phyloP scores from a whole-genome alignment of 176 grass and related monocot genomes.

The Oryza brachyantha region DNA sequence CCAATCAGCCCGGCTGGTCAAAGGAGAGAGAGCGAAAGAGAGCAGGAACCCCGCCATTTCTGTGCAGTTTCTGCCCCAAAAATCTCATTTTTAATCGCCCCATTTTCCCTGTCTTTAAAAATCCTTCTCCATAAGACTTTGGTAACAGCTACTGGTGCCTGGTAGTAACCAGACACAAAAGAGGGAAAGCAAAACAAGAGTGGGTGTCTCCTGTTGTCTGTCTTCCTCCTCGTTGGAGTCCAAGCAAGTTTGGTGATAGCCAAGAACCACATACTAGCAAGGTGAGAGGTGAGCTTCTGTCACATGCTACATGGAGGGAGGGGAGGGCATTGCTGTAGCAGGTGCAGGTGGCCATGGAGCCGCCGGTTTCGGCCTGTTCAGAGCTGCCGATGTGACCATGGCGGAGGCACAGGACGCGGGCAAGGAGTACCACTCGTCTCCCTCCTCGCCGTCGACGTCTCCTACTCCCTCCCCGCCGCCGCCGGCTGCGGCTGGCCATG shows the following conservation, averaged over 20 bases:
- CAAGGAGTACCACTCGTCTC: slow-evolving; percentile 36
- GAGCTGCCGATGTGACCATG: slow-evolving; percentile 16
- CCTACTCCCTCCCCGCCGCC: slow-evolving; percentile 44
- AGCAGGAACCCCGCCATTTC: slow-evolving; percentile 29
- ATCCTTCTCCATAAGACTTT: slow-evolving; percentile 1
- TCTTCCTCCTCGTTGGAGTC: slow-evolving; percentile 11
- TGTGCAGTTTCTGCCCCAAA: slow-evolving; percentile 29
- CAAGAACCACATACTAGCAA: not conserved
- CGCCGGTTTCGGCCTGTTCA: slow-evolving; percentile 16
- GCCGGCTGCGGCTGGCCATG: not conserved
- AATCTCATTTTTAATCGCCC: slow-evolving; percentile 6
- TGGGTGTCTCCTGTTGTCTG: slow-evolving; percentile 20
- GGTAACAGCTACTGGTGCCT: slow-evolving; percentile 21
- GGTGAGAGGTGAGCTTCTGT: not conserved
- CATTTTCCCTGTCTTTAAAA: slow-evolving; percentile 22
- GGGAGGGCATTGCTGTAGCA: slow-evolving; percentile 31
- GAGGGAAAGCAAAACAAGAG: slow-evolving; percentile 18
- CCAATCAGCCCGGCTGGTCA: slow-evolving; percentile 50
- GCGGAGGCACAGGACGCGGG: slow-evolving; percentile 25
- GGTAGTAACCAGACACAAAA: slow-evolving; percentile 26
- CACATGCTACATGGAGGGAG: slow-evolving; percentile 37
- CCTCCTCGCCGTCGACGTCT: slow-evolving; percentile 53
- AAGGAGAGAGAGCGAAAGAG: slow-evolving; percentile 30
- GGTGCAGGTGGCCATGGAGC: slow-evolving; percentile 14
- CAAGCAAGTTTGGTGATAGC: not conserved